Base-by-base conservation (phyloP, 805 yeast genomes). In the Zygoascus biomembranicola region DNA sequence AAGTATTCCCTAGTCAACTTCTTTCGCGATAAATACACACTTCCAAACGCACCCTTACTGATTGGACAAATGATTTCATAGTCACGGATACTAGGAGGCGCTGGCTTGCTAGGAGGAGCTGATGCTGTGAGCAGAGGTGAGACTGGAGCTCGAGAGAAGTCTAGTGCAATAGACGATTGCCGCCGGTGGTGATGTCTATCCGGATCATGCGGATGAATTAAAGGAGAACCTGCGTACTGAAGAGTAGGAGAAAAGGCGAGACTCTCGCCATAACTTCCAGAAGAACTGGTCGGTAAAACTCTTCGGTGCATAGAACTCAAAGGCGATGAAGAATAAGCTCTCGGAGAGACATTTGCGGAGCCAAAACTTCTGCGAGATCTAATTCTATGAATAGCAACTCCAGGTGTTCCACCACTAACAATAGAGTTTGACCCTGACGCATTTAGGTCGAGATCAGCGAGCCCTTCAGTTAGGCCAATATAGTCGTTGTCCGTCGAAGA, bases 11-110 rank as follows among this genome's bases (percentile, higher is more conserved):
- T 97, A 0, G 97, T 92, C 11, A 85, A 69, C 61, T 82, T 84
- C 63, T 94, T 78, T 59, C 84, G 81, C 0, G 96, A 90, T 8
- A 94, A 74, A 67, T 83, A 94, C 1, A 94, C 99, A 39, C 95
- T 85, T 0, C 99, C 99, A 74, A 90, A 94, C 0, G 99, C 99
- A 43, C 99, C 99, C 64, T 89, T 87, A 63, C 96, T 88, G 50
- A 94, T 89, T 0, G 99, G 97, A 66, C 90, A 89, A 53, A 94
- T 73, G 32, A 94, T 80, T 61, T 89, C 96, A 68, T 90, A 94
- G 66, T 95, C 98, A 55, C 77, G 79, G 32, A 92, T 89, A 1
- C 88, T 82, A 0, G 95, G 94, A 2, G 75, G 70, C 0, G 77
- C 64, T 0, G 86, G 77, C 56, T 80, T 79, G 5, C 82, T 77